Evolutionary conservation across 495 filamentous ascomycete species (phyloP), one percentile per base, ranked within the genome.

Genomic region (Polyplosphaeria fusca): DNA sequence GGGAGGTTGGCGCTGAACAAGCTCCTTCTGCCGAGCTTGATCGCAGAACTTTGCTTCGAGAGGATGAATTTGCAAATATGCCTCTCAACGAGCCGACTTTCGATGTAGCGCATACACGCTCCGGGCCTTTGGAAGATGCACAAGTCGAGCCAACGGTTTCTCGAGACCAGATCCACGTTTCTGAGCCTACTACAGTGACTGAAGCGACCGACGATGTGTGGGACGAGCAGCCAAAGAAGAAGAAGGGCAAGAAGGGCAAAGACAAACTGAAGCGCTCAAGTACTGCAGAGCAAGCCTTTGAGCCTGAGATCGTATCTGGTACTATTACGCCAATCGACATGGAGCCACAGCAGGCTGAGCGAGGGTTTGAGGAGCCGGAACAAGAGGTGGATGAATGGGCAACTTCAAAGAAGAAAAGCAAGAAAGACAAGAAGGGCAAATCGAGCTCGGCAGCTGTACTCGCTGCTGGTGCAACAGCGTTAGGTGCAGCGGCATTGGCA

Each of bases 161-260:
- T n/a, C n/a, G n/a, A n/a, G n/a, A n/a, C n/a, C n/a, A n/a, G n/a
- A n/a, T n/a, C n/a, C n/a, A n/a, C n/a, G n/a, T n/a, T n/a, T n/a
- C n/a, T n/a, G n/a, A n/a, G n/a, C n/a, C n/a, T n/a, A n/a, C n/a
- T n/a, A n/a, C n/a, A n/a, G n/a, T n/a, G n/a, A 5, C 11, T 2
- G 47, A 63, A 26, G 7, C 50, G n/a, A 37, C 2, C 14, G 65
- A 68, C 9, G 68, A 69, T 18, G 54, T 50, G 9, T 62, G 47
- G 52, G 57, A 53, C n/a, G 38, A 58, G 7, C 52, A 66, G 41
- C 46, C 65, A 43, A 71, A 69, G 58, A 69, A 67, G 60, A 69
- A 67, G 60, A 59, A 61, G 27, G 52, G 57, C 9, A 65, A 65
- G 57, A 65, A 57, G 37, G 51, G 52, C 18, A 53, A 59, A 43